Conservation (phyloP, 345 rosid species). For the Syzygium aqueum region DNA sequence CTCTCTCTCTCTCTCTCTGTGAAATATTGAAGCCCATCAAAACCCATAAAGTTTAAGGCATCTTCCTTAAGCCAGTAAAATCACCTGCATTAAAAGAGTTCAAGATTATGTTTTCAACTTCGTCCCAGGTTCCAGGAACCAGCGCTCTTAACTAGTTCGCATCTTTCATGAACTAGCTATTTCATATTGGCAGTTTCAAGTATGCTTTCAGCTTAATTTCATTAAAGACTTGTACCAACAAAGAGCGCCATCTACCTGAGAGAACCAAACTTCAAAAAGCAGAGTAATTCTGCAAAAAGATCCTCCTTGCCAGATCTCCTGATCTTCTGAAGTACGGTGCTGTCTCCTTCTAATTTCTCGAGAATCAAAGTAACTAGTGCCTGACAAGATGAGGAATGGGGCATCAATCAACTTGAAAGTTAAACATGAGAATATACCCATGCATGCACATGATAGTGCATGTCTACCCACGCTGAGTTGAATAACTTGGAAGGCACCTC, state of each 20-base stretch:
- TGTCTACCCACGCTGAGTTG: not conserved
- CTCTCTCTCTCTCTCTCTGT: no score
- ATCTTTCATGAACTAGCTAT: not conserved
- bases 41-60: not conserved
- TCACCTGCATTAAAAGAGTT: not conserved
- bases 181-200: not conserved
- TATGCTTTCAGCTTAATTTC: not conserved
- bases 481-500: conserved; percentile 22
- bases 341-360: conserved; percentile 57
- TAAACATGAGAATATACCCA: not conserved
- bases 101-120: not conserved
- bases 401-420: not conserved
- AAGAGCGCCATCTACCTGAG: conserved; percentile 18
- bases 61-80: not conserved
- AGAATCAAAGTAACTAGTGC: conserved; percentile 40
- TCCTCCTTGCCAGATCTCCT: conserved; percentile 73
- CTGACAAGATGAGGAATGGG: conserved; percentile 22
- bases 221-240: not conserved
- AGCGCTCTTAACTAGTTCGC: not conserved
- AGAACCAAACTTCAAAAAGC: conserved; percentile 55
- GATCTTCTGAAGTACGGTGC: conserved; percentile 43
- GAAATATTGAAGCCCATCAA: not conserved
- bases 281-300: conserved; percentile 70
- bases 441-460: not conserved
- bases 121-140: not conserved